Conservation (phyloP, 129 eudicot genomes). For the Saposhnikovia divaricata region DNA sequence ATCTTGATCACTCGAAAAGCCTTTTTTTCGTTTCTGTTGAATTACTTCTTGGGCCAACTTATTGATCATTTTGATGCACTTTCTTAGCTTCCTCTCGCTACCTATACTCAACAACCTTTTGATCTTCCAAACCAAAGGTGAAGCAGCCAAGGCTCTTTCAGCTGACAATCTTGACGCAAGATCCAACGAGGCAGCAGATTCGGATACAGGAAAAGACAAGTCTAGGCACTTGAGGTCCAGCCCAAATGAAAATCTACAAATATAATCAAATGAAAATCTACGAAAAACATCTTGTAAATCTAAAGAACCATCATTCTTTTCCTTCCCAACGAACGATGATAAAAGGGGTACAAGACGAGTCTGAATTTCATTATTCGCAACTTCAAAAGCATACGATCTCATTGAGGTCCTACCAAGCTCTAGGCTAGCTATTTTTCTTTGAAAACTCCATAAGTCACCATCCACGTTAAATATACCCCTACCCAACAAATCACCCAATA, state of each 20-base stretch:
- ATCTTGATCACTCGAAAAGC: conserved; percentile 42
- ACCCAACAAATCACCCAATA: conserved; percentile 74
- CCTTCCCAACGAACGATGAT: conserved; percentile 16
- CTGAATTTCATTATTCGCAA: conserved; percentile 40
- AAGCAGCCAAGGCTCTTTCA: conserved; percentile 47
- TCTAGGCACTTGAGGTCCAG: conserved; percentile 59
- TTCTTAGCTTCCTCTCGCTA: conserved; percentile 35
- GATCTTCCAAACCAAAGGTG: conserved; percentile 56
- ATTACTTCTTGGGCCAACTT: conserved; percentile 56
- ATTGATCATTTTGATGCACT: conserved; percentile 41
- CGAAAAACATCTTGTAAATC: conserved; percentile 80
- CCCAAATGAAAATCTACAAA: conserved; percentile 74
- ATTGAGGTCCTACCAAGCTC: conserved; percentile 58
- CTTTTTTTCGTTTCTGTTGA: conserved; percentile 33
- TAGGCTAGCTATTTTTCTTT: conserved; percentile 60
- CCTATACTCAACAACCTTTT: conserved; percentile 58
- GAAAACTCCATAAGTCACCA: conserved; percentile 74
- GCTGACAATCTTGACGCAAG: conserved; percentile 69
- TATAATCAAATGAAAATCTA: conserved; percentile 59
- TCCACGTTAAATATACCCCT: conserved; percentile 84
- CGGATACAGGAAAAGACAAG: conserved; percentile 35
- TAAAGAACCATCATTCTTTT: conserved; percentile 15
- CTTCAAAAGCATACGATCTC: conserved; percentile 45
- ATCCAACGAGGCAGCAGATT: conserved; percentile 59
- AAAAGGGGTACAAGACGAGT: conserved; percentile 44